Conservation (phyloP, 441 rosid species). For the Pelargonium citronellum region DNA sequence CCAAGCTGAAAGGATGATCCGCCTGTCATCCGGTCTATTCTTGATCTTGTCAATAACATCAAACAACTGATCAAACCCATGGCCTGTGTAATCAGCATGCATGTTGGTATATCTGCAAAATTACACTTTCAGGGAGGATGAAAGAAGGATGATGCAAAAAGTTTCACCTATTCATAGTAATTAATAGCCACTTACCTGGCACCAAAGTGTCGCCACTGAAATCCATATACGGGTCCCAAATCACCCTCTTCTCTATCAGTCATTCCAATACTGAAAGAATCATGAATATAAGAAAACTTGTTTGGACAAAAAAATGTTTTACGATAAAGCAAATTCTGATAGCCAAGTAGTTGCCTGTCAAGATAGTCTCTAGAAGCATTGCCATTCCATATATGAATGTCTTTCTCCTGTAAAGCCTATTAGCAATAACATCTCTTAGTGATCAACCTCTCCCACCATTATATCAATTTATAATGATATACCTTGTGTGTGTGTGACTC, state of each 20-base stretch:
- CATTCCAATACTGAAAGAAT: conserved; percentile 49
- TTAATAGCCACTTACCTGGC: conserved; percentile 47
- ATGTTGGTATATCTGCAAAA: conserved; percentile 58
- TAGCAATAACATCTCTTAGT: neutral
- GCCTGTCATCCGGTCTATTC: conserved; percentile 72
- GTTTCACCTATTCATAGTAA: conserved; percentile 6
- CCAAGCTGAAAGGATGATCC: conserved; percentile 84
- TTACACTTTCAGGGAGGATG: neutral
- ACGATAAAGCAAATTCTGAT: neutral
- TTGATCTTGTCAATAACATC: conserved; percentile 79
- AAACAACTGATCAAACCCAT: conserved; percentile 80
- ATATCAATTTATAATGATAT: neutral
- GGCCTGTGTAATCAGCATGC: conserved; percentile 81
- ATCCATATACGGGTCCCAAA: conserved; percentile 84
- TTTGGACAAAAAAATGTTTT: too few species aligned
- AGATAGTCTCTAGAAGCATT: conserved; percentile 92
- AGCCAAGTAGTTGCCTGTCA: conserved; percentile 39
- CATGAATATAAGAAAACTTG: neutral
- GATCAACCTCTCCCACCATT: too few species aligned
- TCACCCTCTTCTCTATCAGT: conserved; percentile 73
- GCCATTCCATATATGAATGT: conserved; percentile 82
- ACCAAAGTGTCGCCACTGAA: conserved; percentile 96
- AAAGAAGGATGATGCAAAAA: neutral
- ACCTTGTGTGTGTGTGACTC: too few species aligned
- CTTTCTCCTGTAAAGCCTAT: conserved; percentile 85